phyloP scores from a whole-genome alignment of 352 stramenopile genomes.

The Phytophthora colocasiae region DNA sequence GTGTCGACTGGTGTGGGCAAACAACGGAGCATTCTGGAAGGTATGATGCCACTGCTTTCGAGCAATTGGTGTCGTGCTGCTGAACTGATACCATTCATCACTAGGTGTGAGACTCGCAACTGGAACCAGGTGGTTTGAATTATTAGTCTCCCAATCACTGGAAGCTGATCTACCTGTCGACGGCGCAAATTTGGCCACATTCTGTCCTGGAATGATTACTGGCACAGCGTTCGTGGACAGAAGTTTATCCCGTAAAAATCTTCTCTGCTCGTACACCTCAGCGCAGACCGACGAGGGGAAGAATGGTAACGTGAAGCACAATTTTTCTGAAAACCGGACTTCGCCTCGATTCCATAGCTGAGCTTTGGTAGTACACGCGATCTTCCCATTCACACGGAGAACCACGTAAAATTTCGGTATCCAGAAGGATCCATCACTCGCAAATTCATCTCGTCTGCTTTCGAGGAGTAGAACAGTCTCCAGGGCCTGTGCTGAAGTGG shows the following conservation, averaged over 20 bases:
- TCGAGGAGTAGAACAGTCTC: slow-evolving; percentile 33
- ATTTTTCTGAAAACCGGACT: slow-evolving; percentile 52
- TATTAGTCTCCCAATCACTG: slow-evolving; percentile 14
- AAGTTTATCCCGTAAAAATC: slow-evolving; percentile 38
- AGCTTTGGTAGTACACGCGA: slow-evolving; percentile 41
- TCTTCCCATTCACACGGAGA: slow-evolving; percentile 52
- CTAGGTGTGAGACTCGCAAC: slow-evolving; percentile 57
- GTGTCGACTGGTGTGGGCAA: slow-evolving; percentile 45
- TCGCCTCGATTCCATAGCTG: slow-evolving; percentile 40
- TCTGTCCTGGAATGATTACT: slow-evolving; percentile 57
- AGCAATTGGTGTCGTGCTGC: slow-evolving; percentile 48
- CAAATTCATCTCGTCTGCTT: neutral
- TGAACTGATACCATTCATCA: slow-evolving; percentile 84
- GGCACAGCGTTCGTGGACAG: slow-evolving; percentile 62
- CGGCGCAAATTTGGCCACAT: slow-evolving; percentile 16
- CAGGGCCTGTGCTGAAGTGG: slow-evolving; percentile 11
- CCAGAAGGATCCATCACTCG: slow-evolving; percentile 21
- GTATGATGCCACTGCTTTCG: slow-evolving; percentile 58
- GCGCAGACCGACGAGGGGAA: slow-evolving; percentile 59
- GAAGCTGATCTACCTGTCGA: slow-evolving; percentile 1
- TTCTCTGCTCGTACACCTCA: slow-evolving; percentile 57
- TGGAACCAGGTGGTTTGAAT: slow-evolving; percentile 26
- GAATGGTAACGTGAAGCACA: slow-evolving; percentile 54
- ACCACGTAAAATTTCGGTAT: slow-evolving; percentile 46
- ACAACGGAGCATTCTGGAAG: slow-evolving; percentile 62